Conservation (phyloP, 176 grass and related monocot species). For the Miscanthus lutarioriparius region DNA sequence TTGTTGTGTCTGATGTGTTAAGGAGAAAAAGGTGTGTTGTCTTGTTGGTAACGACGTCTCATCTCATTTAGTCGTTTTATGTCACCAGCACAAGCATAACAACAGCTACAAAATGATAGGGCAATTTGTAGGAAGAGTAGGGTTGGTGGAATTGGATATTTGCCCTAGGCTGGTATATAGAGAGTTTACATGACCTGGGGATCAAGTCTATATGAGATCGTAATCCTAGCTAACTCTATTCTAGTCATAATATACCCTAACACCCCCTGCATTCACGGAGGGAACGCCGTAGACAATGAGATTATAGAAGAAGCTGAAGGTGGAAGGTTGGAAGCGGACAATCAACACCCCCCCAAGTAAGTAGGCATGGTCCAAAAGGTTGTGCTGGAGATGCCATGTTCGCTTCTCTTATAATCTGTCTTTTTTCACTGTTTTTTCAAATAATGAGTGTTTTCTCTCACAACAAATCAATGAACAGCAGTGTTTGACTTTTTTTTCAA, state of each 20-base stretch:
- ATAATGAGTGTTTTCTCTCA: no score
- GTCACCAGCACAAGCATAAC: conserved; percentile 19
- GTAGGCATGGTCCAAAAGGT: no score
- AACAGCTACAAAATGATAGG: conserved; percentile 9
- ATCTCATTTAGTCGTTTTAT: conserved; percentile 36
- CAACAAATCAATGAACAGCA: no score
- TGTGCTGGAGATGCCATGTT: no score
- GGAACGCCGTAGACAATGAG: background rate
- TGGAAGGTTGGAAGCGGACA: no score
- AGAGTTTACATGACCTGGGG: background rate
- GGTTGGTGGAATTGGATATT: background rate
- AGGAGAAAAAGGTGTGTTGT: conserved; percentile 20
- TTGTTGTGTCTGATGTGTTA: conserved; percentile 16
- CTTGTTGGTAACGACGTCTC: conserved; percentile 37
- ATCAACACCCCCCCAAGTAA: no score
- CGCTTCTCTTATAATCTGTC: no score
- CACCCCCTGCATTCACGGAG: background rate
- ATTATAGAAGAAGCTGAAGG: background rate
- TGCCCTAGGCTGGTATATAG: background rate
- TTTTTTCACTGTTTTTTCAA: no score
- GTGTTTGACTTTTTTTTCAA: no score
- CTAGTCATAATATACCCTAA: background rate
- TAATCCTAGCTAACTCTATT: background rate
- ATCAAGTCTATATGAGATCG: background rate
- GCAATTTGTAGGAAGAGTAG: background rate